Evolutionary conservation across 192 early-diverging fungal species (phyloP).

Genomic region (Linnemannia zychae): DNA sequence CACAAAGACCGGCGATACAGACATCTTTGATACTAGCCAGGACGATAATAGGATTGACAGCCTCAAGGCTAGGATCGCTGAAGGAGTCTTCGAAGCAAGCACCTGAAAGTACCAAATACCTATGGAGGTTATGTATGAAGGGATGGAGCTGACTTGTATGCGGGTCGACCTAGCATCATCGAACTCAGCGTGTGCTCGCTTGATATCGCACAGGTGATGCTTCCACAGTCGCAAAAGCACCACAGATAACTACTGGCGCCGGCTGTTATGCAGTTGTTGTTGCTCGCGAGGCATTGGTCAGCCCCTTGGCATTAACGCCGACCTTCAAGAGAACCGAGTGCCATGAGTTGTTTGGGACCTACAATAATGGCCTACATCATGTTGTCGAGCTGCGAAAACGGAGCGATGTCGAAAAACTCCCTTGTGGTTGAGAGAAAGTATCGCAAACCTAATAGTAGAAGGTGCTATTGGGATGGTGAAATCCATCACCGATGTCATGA

Average conservation of each 20-base stretch:
- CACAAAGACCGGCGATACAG: background rate
- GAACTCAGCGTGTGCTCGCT: slow-evolving; percentile 14
- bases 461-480: slow-evolving; percentile 10
- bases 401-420: slow-evolving; percentile 7
- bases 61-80: slow-evolving; percentile 1
- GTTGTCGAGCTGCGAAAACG: background rate
- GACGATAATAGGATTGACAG: background rate
- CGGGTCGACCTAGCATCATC: slow-evolving; percentile 16
- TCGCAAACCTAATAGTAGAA: slow-evolving; percentile 11
- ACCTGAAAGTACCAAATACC: slow-evolving; percentile 7
- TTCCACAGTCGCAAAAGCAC: slow-evolving; percentile 10
- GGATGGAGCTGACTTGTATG: slow-evolving; percentile 10
- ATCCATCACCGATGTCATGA: slow-evolving; percentile 17
- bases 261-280: slow-evolving; percentile 13
- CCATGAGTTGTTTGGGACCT: slow-evolving; percentile 16
- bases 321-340: background rate
- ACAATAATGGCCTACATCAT: slow-evolving; percentile 6
- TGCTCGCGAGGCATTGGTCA: slow-evolving; percentile 5
- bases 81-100: slow-evolving; percentile 2
- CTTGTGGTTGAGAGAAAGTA: slow-evolving; percentile 12
- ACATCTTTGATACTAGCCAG: slow-evolving; percentile 10
- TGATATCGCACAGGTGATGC: slow-evolving; percentile 9
- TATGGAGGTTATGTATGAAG: slow-evolving; percentile 17
- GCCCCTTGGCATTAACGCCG: slow-evolving; percentile 9
- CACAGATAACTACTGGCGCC: slow-evolving; percentile 3